These are phyloP conservation scores for Penicillium palitans DNA, from an alignment of 2,329 filamentous ascomycete species.

Conservation along the genomic window DNA sequence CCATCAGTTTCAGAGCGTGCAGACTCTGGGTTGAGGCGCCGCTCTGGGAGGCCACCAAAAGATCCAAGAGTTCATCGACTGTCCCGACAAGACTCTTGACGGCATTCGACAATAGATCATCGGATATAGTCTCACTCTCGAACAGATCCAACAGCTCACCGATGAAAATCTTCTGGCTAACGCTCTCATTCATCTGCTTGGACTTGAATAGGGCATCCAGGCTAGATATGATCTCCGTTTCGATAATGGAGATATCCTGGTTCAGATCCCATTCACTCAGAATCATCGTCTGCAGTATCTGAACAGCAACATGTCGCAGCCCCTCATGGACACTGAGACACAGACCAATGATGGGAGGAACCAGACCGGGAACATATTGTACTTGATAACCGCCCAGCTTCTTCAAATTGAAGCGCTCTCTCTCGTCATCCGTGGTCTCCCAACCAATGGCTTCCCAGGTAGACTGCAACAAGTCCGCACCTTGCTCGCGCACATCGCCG, in stretches of 20 bases:
- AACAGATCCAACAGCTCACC: constrained; percentile 81
- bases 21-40: constrained; percentile 75
- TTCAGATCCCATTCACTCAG: constrained; percentile 97
- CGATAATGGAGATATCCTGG: constrained; percentile 84
- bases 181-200: constrained; percentile 81
- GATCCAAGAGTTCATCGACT: constrained; percentile 85
- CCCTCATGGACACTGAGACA: constrained; percentile 95
- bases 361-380: constrained; percentile 90
- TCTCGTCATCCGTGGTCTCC: constrained; percentile 83
- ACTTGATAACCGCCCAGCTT: constrained; percentile 97
- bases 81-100: constrained; percentile 78
- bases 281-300: constrained; percentile 96
- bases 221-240: constrained; percentile 95
- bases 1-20: constrained; percentile 87
- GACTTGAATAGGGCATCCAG: constrained; percentile 87
- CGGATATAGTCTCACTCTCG: constrained; percentile 64
- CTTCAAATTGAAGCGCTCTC: constrained; percentile 70
- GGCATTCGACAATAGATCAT: constrained; percentile 73
- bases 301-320: constrained; percentile 82
- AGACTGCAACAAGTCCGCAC: constrained; percentile 77
- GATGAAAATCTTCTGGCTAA: constrained; percentile 90
- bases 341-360: constrained; percentile 87
- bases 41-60: constrained; percentile 85
- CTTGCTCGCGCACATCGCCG: constrained; percentile 88
- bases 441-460: constrained; percentile 97